A percentile compares a stretch with the other conserved stretches of the same genome.
Evolutionary conservation across 331 rosid genomes (phyloP).

Genomic region (Quercus phellos): DNA sequence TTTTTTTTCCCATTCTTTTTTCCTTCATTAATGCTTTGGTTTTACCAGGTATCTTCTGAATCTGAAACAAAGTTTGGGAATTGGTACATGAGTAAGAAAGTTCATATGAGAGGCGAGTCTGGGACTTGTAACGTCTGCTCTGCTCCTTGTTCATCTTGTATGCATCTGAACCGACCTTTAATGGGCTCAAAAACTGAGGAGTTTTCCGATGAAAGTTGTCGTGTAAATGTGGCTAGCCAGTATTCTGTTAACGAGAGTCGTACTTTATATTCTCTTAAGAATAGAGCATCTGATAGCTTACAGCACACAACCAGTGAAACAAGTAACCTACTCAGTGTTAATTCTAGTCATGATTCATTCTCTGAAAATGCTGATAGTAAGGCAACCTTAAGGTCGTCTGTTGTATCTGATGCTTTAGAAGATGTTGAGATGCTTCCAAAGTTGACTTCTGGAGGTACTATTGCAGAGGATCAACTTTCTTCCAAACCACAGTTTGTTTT

Average conservation of each 20-base stretch:
- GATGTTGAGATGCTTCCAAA: slow-evolving; percentile 19
- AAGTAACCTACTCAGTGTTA: slow-evolving; percentile 53
- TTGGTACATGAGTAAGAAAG: slow-evolving; percentile 36
- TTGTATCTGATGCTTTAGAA: slow-evolving; percentile 12
- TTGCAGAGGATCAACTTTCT: slow-evolving; percentile 20
- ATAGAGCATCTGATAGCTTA: slow-evolving; percentile 50
- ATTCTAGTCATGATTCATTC: slow-evolving; percentile 56
- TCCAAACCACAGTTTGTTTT: slow-evolving; percentile 3
- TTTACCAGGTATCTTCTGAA: slow-evolving; percentile 44
- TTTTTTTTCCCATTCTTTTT: not conserved
- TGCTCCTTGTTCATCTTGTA: slow-evolving; percentile 82
- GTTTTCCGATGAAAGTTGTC: slow-evolving; percentile 63
- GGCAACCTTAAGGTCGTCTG: slow-evolving; percentile 32
- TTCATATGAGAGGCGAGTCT: slow-evolving; percentile 63
- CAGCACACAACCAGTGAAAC: slow-evolving; percentile 57
- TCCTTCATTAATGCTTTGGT: slow-evolving; percentile 11
- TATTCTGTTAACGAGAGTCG: slow-evolving; percentile 48
- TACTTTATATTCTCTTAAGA: slow-evolving; percentile 43
- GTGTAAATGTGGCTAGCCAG: slow-evolving; percentile 44
- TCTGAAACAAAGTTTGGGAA: slow-evolving; percentile 38
- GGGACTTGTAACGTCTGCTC: slow-evolving; percentile 77
- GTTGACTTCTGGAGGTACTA: slow-evolving; percentile 12
- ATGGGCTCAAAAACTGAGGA: slow-evolving; percentile 58
- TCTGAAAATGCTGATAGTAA: slow-evolving; percentile 74
- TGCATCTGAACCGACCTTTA: slow-evolving; percentile 54